phyloP scores from a whole-genome alignment of 176 grass and related monocot genomes.

The Typha latifolia region DNA sequence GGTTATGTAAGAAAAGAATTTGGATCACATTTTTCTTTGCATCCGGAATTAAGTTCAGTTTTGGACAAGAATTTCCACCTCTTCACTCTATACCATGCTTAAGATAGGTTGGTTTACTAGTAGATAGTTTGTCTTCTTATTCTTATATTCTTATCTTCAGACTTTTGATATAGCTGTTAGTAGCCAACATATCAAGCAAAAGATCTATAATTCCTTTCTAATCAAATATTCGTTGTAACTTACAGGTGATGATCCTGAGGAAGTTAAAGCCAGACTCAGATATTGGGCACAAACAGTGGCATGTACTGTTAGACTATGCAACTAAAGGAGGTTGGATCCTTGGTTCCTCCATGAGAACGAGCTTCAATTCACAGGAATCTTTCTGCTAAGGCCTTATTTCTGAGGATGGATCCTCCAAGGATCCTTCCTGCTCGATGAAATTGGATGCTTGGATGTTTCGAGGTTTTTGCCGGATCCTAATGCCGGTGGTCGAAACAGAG shows the following conservation, averaged over 20 bases:
- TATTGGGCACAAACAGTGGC: constrained; percentile 86
- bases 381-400: neutral
- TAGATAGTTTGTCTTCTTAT: too few relatives aligned
- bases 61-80: too few relatives aligned
- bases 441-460: neutral
- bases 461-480: neutral
- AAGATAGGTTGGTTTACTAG: too few relatives aligned
- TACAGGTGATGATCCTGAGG: constrained; percentile 60
- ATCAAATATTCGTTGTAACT: neutral
- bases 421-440: neutral
- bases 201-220: too few relatives aligned
- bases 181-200: too few relatives aligned
- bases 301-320: constrained; percentile 83
- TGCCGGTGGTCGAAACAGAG: neutral
- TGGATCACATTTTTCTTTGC: neutral
- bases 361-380: neutral
- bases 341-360: constrained; percentile 1
- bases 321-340: constrained; percentile 16
- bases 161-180: too few relatives aligned
- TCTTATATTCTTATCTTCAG: too few relatives aligned
- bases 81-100: too few relatives aligned
- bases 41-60: neutral
- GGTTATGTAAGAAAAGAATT: neutral
- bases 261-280: constrained; percentile 74
- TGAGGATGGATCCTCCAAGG: neutral